These are phyloP conservation scores for Blastocystis hominis DNA, from an alignment of 352 stramenopile species.

Conservation along the genomic window DNA sequence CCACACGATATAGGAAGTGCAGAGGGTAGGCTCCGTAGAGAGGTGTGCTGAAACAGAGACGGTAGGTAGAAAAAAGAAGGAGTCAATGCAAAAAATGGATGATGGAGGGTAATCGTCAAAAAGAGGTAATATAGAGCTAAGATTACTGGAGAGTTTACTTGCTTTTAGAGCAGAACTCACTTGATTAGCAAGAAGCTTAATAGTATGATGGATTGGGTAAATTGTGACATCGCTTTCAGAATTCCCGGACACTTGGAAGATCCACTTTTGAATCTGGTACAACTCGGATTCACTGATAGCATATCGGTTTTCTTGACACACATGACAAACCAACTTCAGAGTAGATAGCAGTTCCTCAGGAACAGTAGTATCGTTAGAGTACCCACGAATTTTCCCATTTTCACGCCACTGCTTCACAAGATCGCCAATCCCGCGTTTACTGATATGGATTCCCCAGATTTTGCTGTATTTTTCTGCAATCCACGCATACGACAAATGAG, in stretches of 20 bases:
- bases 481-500: not conserved
- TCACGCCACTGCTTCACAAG: slow-evolving; percentile 4
- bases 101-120: not conserved
- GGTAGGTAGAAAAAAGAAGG: not conserved
- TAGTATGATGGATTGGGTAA: not conserved
- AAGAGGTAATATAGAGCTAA: not conserved
- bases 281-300: not conserved
- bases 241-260: not conserved
- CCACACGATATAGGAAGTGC: not conserved
- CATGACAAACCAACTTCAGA: not conserved
- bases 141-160: not conserved
- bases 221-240: not conserved
- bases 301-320: not conserved
- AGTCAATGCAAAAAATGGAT: not conserved
- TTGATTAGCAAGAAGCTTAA: not conserved
- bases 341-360: not conserved
- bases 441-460: slow-evolving; percentile 1
- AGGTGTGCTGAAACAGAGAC: not conserved
- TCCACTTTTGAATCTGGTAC: not conserved
- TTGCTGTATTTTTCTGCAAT: not conserved
- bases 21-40: not conserved
- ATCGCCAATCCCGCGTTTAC: slow-evolving; percentile 22
- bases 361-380: not conserved
- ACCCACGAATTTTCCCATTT: slow-evolving; percentile 17
- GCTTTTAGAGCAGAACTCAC: not conserved